Base-by-base conservation (phyloP, 768 basidiomycete species). In the Dendrothele bispora region DNA sequence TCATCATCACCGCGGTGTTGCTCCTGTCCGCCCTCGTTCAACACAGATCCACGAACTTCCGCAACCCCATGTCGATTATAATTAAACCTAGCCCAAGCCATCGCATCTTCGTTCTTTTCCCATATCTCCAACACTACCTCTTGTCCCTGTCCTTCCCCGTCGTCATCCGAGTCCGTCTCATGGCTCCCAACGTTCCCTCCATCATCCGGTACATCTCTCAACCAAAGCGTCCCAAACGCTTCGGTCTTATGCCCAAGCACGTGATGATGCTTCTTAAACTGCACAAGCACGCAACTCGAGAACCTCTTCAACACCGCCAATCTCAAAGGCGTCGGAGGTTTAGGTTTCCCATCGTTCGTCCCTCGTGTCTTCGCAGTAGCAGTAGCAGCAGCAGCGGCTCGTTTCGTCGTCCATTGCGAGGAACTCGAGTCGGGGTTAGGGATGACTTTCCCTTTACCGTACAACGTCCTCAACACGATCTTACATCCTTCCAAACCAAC, bases 251-350 rank as follows among this genome's bases (percentile, higher is more conserved):
- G 72, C 3, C 69, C 67, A 1, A 72, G 28, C 11, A 52, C 58
- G 29, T 55, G 61, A n/a, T n/a, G n/a, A n/a, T n/a, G n/a, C 43
- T 67, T 70, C 26, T 62, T 59, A 48, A 77, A 66, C 44, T 69
- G 56, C 20, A 77, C 52, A 7, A 72, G 46, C 3, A 77, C 51
- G 50, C 69, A 74, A 7, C 68, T 67, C 3, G 68, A 63, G 39
- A 68, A 75, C 2, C 73, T 65, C 42, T 68, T 66, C 48, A 63
- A 65, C n/a, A 75, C 68, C 17, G 74, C 61, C 11, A 77, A 55
- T 14, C 68, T 61, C 12, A 71, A 46, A 26, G 65, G 69, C 56
- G 15, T 49, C 61, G 15, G 40, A 54, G 30, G 64, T 66, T 26
- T 61, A 24, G 25, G 29, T 55, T n/a, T 49, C 43, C 74, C 74